Evolutionary conservation across 371 early-diverging fungal genomes (phyloP), one percentile per base, ranked within the genome.

Genomic region (Encephalitozoon romaleae): DNA sequence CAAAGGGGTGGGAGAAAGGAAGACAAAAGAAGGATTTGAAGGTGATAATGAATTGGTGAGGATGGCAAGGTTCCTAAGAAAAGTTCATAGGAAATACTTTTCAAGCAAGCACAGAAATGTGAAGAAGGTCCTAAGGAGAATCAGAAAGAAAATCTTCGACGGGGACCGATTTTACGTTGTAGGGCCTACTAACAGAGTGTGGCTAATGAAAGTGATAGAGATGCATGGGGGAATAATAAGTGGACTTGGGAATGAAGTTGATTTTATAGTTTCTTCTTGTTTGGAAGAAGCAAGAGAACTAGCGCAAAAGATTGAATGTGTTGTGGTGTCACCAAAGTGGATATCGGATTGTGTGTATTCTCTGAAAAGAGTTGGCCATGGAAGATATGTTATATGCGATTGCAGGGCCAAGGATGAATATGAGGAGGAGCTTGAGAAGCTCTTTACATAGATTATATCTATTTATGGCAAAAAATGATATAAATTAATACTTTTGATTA

Each of bases 31-130:
- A 26, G 12, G 2, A 23, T 18, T 1, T 23, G 32, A 11, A 12
- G 32, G 9, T 0, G 73, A 72, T n/a, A n/a, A 12, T 2, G 73
- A 72, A 41, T 41, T 72, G 15, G 1, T 63, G 47, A 47, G 23
- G 12, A 25, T 72, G 38, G n/a, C 26, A n/a, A 45, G 25, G 26
- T 12, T 39, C 5, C 25, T 72, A 26, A 59, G 18, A 11, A 67
- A 26, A n/a, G 25, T 72, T 18, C 73, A 72, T 34, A 63, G 9
- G 39, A 63, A 45, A n/a, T 72, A 72, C 51, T 72, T 72, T 43
- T 23, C 43, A 39, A 42, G 68, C 28, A 72, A 30, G 43, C 53
- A 28, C 21, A 38, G 47, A 1, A 63, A 59, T 28, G 64, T 59
- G n/a, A 68, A 45, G 38, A 72, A 43, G 34, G 39, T 68, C 15